Percentiles rank a stretch among this genome's conserved stretches.
These are phyloP conservation scores for Vigna angularis DNA, from an alignment of 306 rosid genomes.

Conservation along the genomic window DNA sequence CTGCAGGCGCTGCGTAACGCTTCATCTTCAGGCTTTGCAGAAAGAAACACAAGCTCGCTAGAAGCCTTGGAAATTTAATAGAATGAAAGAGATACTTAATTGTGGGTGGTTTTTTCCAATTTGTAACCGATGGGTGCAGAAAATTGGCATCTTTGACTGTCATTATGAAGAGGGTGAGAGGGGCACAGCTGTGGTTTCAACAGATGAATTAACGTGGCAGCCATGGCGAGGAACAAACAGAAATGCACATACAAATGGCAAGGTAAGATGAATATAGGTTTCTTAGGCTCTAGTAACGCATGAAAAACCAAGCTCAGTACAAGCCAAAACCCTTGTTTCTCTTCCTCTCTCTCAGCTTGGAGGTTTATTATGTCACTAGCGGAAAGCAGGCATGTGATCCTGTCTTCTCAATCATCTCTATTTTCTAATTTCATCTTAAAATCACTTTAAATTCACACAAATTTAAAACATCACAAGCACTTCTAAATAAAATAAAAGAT, in stretches of 20 bases:
- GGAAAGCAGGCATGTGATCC: not conserved
- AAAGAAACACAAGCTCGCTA: not conserved
- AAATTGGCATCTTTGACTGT: constrained; percentile 53
- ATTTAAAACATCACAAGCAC: too few species aligned
- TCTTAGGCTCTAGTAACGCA: constrained; percentile 22
- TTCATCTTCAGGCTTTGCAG: not conserved
- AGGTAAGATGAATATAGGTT: not conserved
- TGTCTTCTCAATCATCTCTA: not conserved
- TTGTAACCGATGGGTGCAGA: not conserved
- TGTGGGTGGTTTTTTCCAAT: not conserved
- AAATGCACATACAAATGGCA: constrained; percentile 52
- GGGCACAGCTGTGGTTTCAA: constrained; percentile 42
- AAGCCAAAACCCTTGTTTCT: constrained; percentile 18
- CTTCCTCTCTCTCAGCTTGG: not conserved
- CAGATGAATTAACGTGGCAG: constrained; percentile 53
- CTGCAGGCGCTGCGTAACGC: not conserved
- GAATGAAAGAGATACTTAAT: not conserved
- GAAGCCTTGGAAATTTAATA: not conserved
- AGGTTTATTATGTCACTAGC: not conserved
- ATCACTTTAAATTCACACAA: too few species aligned
- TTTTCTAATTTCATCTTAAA: not conserved
- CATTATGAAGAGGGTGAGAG: constrained; percentile 39
- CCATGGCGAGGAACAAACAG: constrained; percentile 47
- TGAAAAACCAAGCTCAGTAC: constrained; percentile 14
- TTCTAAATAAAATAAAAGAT: too few species aligned